Evolutionary conservation across 2,329 filamentous ascomycete species (phyloP), one percentile per base, ranked within the genome.

Genomic region (Aureobasidium lini): DNA sequence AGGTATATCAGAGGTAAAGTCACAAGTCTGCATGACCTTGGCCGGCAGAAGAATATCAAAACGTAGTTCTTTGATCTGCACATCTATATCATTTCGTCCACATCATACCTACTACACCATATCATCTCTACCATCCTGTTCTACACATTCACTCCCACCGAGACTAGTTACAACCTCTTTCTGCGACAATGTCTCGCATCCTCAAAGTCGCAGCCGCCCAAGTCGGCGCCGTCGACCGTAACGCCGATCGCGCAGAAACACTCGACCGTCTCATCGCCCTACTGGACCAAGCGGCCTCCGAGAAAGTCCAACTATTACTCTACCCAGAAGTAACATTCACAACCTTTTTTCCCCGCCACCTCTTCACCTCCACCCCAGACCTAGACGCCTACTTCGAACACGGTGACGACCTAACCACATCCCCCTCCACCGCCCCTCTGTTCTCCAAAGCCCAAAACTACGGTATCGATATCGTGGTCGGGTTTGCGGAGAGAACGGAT

Each of bases 291-390:
- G 80, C 80, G 11, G 72, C 75, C 1, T 58, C 68, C 2, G 67
- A 77, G 58, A 73, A 73, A 15, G 79, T 78, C 43, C 72, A 78
- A 62, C 68, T 83, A 1, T 75, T 82, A 9, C 75, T 82, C 32
- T 83, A 78, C 63, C 81, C 80, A 1, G 81, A 83, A 67, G 72
- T 75, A n/a, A 76, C 80, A 10, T 73, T 83, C 11, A 82, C 80
- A 0, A 83, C 80, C 0, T 83, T 84, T 72, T 83, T 83, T 66
- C 80, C 81, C 0, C 75, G 78, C 5, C 75, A 79, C 63, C 73
- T 80, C 57, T 64, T 69, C 61, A 52, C 63, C 42, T 62, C 64
- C 7, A 62, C 63, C 37, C 67, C 74, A 8, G 73, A 79, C 42
- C 69, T 82, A 11, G 77, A 77, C 48, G 64, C 66, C 6, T 81